Conservation (phyloP, 2,329 filamentous ascomycete genomes). For the Coniochaeta sp. region DNA sequence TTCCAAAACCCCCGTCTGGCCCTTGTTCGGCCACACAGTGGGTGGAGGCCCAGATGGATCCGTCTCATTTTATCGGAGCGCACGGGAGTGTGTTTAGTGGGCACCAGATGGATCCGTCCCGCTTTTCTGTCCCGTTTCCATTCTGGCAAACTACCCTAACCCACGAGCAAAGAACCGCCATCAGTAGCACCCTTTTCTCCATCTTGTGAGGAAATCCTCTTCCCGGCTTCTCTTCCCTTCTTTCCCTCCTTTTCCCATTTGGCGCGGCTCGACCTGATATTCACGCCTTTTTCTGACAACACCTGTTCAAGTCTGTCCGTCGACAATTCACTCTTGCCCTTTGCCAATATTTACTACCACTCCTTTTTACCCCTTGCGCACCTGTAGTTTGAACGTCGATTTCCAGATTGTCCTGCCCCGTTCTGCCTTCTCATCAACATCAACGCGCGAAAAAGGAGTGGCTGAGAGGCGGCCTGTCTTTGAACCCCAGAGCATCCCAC, state of each 20-base stretch:
- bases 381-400: background rate
- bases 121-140: background rate
- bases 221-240: background rate
- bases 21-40: background rate
- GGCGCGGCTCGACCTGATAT: background rate
- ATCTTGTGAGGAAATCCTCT: background rate
- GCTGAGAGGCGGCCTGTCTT: background rate
- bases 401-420: background rate
- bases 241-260: background rate
- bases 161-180: background rate
- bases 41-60: too few species aligned
- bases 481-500: background rate
- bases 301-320: background rate
- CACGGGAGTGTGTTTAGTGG: background rate
- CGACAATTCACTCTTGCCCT: background rate
- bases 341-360: background rate
- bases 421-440: background rate
- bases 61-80: background rate
- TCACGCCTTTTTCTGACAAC: background rate
- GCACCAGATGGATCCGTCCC: background rate
- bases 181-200: slow-evolving; percentile 2
- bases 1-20: too few species aligned
- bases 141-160: background rate
- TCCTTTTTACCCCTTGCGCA: background rate
- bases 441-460: background rate